Evolutionary conservation across 192 early-diverging fungal genomes (phyloP).

Genomic region (Fimicolochytrium jonesii): DNA sequence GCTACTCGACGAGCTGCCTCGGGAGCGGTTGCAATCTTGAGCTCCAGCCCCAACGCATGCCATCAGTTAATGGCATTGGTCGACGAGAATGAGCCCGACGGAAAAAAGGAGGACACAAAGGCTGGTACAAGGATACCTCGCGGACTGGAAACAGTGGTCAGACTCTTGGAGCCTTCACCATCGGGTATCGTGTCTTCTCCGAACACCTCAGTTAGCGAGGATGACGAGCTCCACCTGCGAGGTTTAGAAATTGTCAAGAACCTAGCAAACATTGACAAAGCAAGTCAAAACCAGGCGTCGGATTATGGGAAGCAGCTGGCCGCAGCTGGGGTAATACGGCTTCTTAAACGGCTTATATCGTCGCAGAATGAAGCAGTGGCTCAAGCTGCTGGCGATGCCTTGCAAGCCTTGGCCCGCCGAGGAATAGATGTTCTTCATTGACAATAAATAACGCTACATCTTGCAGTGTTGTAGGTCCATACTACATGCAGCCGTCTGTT

Average conservation of each 20-base stretch:
- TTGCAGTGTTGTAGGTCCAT: no score
- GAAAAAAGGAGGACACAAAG: not conserved
- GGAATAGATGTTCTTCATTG: no score
- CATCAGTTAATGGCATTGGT: slow-evolving; percentile 53
- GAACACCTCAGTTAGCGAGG: slow-evolving; percentile 11
- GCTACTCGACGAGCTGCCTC: slow-evolving; percentile 77
- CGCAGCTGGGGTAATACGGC: slow-evolving; percentile 37
- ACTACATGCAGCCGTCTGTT: no score
- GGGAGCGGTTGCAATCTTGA: slow-evolving; percentile 82
- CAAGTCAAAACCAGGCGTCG: no score
- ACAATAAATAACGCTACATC: no score
- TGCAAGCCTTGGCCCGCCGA: slow-evolving; percentile 48
- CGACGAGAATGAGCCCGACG: slow-evolving; percentile 30
- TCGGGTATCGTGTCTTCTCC: not conserved
- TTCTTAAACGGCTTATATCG: slow-evolving; percentile 47
- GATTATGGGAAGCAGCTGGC: slow-evolving; percentile 45
- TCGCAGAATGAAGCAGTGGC: slow-evolving; percentile 44
- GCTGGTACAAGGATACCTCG: not conserved
- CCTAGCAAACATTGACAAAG: slow-evolving; percentile 40
- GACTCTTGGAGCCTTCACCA: not conserved
- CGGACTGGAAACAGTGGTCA: not conserved
- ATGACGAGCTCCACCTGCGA: slow-evolving; percentile 65
- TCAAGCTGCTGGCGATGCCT: slow-evolving; percentile 51
- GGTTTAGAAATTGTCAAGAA: slow-evolving; percentile 71
- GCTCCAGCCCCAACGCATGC: slow-evolving; percentile 48